Evolutionary conservation across 139 green algal species (phyloP).

Genomic region (Yamagishiella unicocca): DNA sequence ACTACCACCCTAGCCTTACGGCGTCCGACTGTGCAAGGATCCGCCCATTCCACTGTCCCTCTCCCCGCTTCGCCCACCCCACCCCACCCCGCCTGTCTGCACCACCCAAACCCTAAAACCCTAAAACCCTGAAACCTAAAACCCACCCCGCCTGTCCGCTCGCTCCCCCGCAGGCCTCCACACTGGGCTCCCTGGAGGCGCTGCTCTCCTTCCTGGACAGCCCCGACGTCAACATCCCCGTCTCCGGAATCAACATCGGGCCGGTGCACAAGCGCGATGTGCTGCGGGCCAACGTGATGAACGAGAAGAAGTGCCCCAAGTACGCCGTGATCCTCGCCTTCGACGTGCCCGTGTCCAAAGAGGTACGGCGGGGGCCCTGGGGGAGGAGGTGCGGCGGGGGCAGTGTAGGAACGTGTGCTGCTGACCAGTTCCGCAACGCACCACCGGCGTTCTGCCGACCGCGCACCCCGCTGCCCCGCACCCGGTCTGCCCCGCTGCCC

Average conservation of each 20-base stretch:
- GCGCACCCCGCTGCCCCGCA: no score
- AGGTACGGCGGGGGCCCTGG: constrained; percentile 71
- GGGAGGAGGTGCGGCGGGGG: neutral
- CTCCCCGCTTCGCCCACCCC: no score
- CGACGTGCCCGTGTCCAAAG: constrained; percentile 90
- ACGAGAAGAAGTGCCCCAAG: constrained; percentile 90
- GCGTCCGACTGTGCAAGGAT: no score
- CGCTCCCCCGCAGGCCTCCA: constrained; percentile 79
- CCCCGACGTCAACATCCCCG: constrained; percentile 50
- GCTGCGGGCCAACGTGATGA: constrained; percentile 97
- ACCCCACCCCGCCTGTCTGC: no score
- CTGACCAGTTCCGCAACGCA: no score
- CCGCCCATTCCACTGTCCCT: no score
- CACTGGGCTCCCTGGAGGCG: constrained; percentile 98
- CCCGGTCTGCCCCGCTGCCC: no score
- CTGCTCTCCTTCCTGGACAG: constrained; percentile 96
- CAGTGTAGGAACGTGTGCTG: no score
- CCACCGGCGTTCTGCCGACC: no score
- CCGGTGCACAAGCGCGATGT: constrained; percentile 97
- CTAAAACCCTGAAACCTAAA: no score
- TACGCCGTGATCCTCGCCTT: constrained; percentile 97
- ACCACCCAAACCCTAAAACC: no score
- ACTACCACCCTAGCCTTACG: no score
- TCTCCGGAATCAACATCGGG: constrained; percentile 94
- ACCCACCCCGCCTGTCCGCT: neutral